Base-by-base conservation (phyloP, 2,329 filamentous ascomycete genomes). In the Coniella lustricola region DNA sequence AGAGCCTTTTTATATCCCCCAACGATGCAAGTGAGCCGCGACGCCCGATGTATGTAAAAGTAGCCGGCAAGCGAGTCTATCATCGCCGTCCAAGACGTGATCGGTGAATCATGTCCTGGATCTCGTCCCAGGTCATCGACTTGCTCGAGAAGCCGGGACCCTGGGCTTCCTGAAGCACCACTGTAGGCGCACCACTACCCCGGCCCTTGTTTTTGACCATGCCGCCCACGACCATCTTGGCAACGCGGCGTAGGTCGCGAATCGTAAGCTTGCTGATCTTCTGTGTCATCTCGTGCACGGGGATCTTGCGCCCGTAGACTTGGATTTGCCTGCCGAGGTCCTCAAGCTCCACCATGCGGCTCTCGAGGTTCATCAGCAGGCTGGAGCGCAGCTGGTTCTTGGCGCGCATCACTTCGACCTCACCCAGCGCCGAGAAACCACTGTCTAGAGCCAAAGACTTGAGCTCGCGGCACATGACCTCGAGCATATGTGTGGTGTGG, bases 321-420 rank as follows among this genome's bases (percentile, higher is more conserved):
- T 97, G 93, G 10, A 98, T 89, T 65, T 96, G 91, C 54, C 93
- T 75, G 18, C 93, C 93, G 0, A 98, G 76, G 64, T 98, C 93
- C 68, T 98, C 93, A 7, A 98, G 78, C 71, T 97, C 93, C 9
- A 98, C 90, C 90, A 98, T 96, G 52, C 93, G 79, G 57, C 83
- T 90, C 71, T 98, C 93, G 22, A 98, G 80, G 69, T 98, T 98
- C 93, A 98, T 98, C 43, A 98, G 77, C 35, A 98, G 74, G 49
- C 82, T 87, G 13, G 84, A 90, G 36, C 90, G 82, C 14, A 98
- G 81, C 71, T 98, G 93, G 67, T 98, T 98, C 79, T 98, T 98
- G 16, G 93, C 93, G 43, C 93, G 84, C 62, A 83, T 81, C 50
- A 98, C 91, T 68, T 98, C 93, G 32, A 73, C 76, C 2, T 81